Conservation (phyloP, 768 basidiomycete genomes). For the Gelatoporia subvermispora region DNA sequence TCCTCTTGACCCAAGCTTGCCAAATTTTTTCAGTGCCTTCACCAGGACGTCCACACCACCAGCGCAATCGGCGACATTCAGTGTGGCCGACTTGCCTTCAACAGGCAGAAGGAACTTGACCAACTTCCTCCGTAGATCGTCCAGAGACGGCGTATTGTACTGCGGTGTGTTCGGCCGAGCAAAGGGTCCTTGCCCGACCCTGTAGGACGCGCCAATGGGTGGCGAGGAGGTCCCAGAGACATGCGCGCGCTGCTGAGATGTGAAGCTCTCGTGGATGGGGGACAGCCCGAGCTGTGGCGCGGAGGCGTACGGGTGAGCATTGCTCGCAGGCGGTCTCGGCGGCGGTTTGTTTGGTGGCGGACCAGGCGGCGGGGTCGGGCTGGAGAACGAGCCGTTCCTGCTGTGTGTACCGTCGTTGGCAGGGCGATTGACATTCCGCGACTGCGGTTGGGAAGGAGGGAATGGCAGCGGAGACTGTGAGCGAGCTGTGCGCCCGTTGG, state of each 20-base stretch:
- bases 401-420: constrained; percentile 34
- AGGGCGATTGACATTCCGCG: constrained; percentile 9
- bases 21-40: constrained; percentile 86
- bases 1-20: constrained; percentile 50
- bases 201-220: constrained; percentile 26
- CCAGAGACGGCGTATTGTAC: constrained; percentile 47
- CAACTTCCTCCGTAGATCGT: constrained; percentile 76
- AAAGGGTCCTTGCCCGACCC: constrained; percentile 58
- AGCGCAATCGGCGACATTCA: constrained; percentile 76
- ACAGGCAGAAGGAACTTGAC: constrained; percentile 88
- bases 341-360: constrained; percentile 40
- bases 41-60: constrained; percentile 86
- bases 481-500: constrained; percentile 31
- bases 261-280: constrained; percentile 68
- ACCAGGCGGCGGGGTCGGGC: constrained; percentile 36
- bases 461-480: constrained; percentile 36
- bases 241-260: constrained; percentile 24
- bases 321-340: constrained; percentile 37
- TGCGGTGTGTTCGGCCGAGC: constrained; percentile 31
- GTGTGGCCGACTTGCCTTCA: constrained; percentile 58
- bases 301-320: constrained; percentile 57
- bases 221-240: constrained; percentile 41
- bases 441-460: constrained; percentile 18
- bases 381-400: constrained; percentile 47
- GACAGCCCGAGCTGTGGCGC: constrained; percentile 43